Evolutionary conservation across 768 basidiomycete genomes (phyloP).

Genomic region (Dendrothele bispora): DNA sequence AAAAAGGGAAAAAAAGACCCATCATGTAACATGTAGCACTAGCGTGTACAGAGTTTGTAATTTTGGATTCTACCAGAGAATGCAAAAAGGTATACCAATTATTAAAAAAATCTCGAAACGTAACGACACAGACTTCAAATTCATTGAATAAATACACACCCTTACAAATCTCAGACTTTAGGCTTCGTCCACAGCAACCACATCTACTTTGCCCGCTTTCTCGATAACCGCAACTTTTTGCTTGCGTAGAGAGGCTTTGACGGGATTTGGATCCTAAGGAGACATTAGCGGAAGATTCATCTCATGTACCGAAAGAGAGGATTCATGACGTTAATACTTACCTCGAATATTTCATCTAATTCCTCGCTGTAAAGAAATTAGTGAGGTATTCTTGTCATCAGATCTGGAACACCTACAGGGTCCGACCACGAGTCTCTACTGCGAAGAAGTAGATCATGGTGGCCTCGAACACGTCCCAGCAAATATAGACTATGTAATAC

Average conservation of each 20-base stretch:
- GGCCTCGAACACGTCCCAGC: constrained; percentile 21
- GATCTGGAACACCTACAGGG: constrained; percentile 12
- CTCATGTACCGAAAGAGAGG: background rate
- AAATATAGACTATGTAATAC: constrained; percentile 21
- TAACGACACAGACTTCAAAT: too few relatives aligned
- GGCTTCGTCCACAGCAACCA: constrained; percentile 18
- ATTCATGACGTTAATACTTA: background rate
- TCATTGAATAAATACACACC: too few relatives aligned
- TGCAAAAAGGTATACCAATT: too few relatives aligned
- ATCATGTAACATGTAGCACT: too few relatives aligned
- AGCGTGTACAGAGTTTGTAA: too few relatives aligned
- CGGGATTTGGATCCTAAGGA: constrained; percentile 36
- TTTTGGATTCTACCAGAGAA: too few relatives aligned
- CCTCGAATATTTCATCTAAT: constrained; percentile 20
- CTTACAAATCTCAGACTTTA: constrained; percentile 3
- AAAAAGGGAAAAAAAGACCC: too few relatives aligned
- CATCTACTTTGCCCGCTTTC: constrained; percentile 25
- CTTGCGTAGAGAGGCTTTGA: constrained; percentile 39
- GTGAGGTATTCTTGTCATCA: background rate
- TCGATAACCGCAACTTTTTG: constrained; percentile 38
- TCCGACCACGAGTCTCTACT: constrained; percentile 22
- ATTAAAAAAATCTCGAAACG: too few relatives aligned
- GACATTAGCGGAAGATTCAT: background rate
- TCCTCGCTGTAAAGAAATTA: constrained; percentile 16
- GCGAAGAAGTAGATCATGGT: constrained; percentile 20